Evolutionary conservation across 2,329 filamentous ascomycete genomes (phyloP).

Genomic region (Karstenula rhodostoma): DNA sequence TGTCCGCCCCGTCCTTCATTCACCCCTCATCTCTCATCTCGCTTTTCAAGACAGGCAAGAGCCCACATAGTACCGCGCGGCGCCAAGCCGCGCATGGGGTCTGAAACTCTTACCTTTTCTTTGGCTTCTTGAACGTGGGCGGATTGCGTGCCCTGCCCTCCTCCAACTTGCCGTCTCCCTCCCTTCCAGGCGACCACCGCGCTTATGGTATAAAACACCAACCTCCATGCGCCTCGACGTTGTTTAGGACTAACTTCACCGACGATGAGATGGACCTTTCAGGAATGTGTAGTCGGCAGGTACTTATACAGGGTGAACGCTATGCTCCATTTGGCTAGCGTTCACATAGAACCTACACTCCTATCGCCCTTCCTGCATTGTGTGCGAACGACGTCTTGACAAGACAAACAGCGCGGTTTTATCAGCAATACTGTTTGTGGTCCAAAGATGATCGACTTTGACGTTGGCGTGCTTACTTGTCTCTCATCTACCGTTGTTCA

Average conservation of each 20-base stretch:
- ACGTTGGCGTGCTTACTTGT: neutral
- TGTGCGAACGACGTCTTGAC: neutral
- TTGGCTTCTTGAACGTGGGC: too few species aligned
- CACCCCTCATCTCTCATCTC: neutral
- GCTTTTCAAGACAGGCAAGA: constrained; percentile 1
- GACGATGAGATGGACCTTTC: too few species aligned
- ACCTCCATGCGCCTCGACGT: too few species aligned
- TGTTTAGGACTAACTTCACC: too few species aligned
- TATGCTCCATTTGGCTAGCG: neutral
- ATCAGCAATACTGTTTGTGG: neutral
- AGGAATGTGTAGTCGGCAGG: too few species aligned
- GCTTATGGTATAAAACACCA: too few species aligned
- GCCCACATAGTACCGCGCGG: constrained; percentile 11
- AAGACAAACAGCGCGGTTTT: neutral
- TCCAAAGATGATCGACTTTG: neutral
- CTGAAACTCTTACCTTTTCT: neutral
- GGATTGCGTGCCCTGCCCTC: too few species aligned
- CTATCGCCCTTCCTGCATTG: neutral
- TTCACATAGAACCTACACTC: neutral
- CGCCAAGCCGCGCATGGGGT: neutral
- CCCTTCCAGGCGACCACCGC: too few species aligned
- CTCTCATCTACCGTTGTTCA: neutral
- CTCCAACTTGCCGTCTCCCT: too few species aligned
- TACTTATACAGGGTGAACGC: neutral
- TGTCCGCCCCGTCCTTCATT: neutral